Evolutionary conservation across 1,139 yeast genomes (phyloP).

Genomic region (Candida sanyaensis): DNA sequence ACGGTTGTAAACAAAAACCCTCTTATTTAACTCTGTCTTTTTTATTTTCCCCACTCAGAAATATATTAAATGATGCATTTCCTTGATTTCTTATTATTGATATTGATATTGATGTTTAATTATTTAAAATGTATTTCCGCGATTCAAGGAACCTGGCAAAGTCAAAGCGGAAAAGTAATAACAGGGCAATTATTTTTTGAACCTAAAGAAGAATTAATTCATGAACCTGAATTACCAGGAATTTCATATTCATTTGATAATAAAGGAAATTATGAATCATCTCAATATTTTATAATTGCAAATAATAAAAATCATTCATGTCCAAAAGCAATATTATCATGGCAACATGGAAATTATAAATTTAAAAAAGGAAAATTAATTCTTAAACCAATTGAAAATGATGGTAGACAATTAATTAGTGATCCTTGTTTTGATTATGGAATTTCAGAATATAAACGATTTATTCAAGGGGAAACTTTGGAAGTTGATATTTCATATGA

Average conservation of each 20-base stretch:
- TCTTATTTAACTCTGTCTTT: no score
- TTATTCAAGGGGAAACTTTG: slow-evolving; percentile 22
- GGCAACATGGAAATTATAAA: slow-evolving; percentile 32
- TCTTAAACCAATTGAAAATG: slow-evolving; percentile 27
- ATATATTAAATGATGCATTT: neutral
- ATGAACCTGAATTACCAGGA: slow-evolving; percentile 35
- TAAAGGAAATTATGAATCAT: slow-evolving; percentile 31
- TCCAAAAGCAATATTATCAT: slow-evolving; percentile 28
- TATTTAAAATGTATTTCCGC: neutral
- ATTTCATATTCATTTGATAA: slow-evolving; percentile 31
- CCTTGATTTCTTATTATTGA: neutral
- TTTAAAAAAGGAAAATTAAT: slow-evolving; percentile 18
- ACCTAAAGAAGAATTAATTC: slow-evolving; percentile 28
- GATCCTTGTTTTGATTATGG: slow-evolving; percentile 27
- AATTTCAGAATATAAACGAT: slow-evolving; percentile 24
- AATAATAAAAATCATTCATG: slow-evolving; percentile 28
- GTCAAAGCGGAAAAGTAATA: slow-evolving; percentile 26
- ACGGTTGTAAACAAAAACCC: no score
- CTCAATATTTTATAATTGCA: slow-evolving; percentile 26
- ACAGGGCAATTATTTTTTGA: slow-evolving; percentile 32
- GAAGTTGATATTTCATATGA: slow-evolving; percentile 24
- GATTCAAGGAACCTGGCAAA: slow-evolving; percentile 30
- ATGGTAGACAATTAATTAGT: slow-evolving; percentile 32
- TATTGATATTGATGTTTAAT: neutral
- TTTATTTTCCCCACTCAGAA: neutral